Evolutionary conservation across 176 grass and related monocot species (phyloP), one percentile per base, ranked within the genome.

Genomic region (Cocos nucifera): DNA sequence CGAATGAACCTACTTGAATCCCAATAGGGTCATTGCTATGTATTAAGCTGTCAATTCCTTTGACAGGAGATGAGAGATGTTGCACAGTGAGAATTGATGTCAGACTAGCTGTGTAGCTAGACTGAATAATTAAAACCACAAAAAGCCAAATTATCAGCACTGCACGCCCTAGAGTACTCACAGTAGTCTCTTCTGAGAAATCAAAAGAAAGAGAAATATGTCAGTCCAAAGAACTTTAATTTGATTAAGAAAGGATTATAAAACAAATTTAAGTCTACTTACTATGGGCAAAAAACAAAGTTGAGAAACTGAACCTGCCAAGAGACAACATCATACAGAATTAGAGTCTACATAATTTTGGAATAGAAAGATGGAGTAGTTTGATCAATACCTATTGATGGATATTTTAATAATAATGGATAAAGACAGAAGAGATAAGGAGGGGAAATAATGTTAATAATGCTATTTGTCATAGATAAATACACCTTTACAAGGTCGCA

Each of bases 281-380:
- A 95, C 89, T 82, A 58, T 95, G 89, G 44, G 89, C 69, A 19
- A 95, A 95, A 71, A 95, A 95, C 35, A 95, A 77, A 71, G 89
- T 95, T 29, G 81, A 95, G 72, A 95, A 89, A 67, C 89, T 85
- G 78, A 95, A 95, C 89, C 89, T 95, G 78, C 57, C 67, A 72
- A 64, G 20, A 52, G 35, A 14, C 35, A 44, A 12, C 35, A 44
- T 44, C 35, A 44, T 10, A 12, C 35, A 3, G 35, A 44, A 44
- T 44, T 44, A 44, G 35, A 44, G 12, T 44, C 35, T 44, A 44
- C 35, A 44, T 44, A 44, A 44, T 14, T 44, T 44, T 12, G 2
- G 35, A 44, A 44, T 12, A 14, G 35, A 6, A 44, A 44, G 10
- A 12, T 44, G 12, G 9, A 12, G 10, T 44, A 6, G 35, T 44